These are phyloP conservation scores for Brasilioporus rufonigricans DNA, from an alignment of 768 basidiomycete genomes.

Conservation along the genomic window DNA sequence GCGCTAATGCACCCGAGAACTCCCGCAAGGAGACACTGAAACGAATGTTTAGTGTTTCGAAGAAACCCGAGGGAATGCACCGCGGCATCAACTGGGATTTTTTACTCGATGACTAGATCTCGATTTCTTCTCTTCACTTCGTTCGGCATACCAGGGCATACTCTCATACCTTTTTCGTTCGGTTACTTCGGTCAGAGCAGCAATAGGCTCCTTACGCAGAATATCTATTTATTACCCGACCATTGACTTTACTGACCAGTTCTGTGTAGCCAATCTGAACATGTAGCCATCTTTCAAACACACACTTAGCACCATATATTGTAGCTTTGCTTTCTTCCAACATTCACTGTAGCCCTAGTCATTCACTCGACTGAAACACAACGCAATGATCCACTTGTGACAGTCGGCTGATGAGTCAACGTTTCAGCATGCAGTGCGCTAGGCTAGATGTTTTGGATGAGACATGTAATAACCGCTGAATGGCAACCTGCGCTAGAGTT, in stretches of 20 bases:
- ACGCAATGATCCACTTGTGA: not conserved
- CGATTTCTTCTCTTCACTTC: conserved; percentile 1
- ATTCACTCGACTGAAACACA: conserved; percentile 7
- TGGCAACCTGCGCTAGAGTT: too few species aligned
- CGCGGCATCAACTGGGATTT: conserved; percentile 72
- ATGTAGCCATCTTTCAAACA: conserved; percentile 24
- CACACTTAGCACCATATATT: conserved; percentile 19
- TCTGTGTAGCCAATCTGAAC: conserved; percentile 24
- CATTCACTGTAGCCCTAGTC: conserved; percentile 26
- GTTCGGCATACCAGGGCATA: conserved; percentile 11
- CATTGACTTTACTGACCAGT: conserved; percentile 9
- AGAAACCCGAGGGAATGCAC: conserved; percentile 48
- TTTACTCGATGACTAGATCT: conserved; percentile 60
- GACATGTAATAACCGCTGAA: too few species aligned
- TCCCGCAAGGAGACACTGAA: conserved; percentile 59
- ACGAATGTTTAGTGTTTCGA: conserved; percentile 58
- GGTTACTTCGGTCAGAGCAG: conserved; percentile 10
- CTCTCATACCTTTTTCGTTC: not conserved
- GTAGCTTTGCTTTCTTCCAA: conserved; percentile 14
- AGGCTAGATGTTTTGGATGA: too few species aligned
- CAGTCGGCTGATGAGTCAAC: not conserved
- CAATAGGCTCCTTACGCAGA: conserved; percentile 7
- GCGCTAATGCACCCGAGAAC: conserved; percentile 62
- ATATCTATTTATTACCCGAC: conserved; percentile 20
- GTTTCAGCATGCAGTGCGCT: not conserved